Evolutionary conservation across 805 yeast genomes (phyloP).

Genomic region (Yarrowia alimentaria): DNA sequence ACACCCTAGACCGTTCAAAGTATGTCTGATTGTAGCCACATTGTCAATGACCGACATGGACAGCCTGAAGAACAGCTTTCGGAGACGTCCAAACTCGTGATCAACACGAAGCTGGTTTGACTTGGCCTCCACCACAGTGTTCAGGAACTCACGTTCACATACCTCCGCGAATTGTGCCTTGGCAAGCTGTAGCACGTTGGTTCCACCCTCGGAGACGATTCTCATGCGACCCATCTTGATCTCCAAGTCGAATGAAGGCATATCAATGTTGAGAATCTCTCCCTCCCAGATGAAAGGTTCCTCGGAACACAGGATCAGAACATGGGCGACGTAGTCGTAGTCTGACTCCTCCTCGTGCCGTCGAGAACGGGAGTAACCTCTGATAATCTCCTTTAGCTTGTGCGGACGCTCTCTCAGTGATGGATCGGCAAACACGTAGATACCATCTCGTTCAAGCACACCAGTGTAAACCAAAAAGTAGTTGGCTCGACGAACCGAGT

Average conservation of each 20-base stretch:
- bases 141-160: constrained; percentile 48
- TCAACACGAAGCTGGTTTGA: constrained; percentile 74
- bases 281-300: constrained; percentile 94
- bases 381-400: constrained; percentile 36
- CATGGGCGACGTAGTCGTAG: constrained; percentile 52
- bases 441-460: constrained; percentile 67
- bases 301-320: constrained; percentile 70
- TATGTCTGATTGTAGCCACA: constrained; percentile 50
- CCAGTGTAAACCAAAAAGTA: constrained; percentile 79
- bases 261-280: constrained; percentile 53
- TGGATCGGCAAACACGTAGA: constrained; percentile 75
- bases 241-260: constrained; percentile 44
- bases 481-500: constrained; percentile 57
- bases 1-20: constrained; percentile 58
- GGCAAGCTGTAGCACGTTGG: constrained; percentile 53
- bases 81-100: constrained; percentile 62
- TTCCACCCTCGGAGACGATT: constrained; percentile 69
- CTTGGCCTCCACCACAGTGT: constrained; percentile 56
- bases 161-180: constrained; percentile 56
- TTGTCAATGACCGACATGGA: constrained; percentile 64
- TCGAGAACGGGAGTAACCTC: constrained; percentile 39
- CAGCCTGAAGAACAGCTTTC: constrained; percentile 65
- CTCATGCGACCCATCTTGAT: constrained; percentile 67
- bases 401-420: constrained; percentile 46
- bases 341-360: constrained; percentile 29